Evolutionary conservation across 257 asterid species (phyloP), one percentile per base, ranked within the genome.

Genomic region (Solanum lycopersicoides): DNA sequence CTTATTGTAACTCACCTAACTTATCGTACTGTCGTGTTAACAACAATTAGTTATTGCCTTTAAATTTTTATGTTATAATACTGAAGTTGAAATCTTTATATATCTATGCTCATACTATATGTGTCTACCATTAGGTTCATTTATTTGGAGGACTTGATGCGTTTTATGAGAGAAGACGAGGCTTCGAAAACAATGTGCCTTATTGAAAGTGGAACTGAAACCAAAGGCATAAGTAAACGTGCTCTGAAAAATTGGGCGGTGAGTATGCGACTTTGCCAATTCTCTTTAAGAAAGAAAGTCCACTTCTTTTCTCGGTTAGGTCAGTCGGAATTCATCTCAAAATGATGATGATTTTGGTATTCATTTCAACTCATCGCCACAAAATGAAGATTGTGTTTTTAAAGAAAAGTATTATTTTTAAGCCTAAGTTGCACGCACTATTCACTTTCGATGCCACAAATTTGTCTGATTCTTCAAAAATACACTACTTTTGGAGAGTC

Each of bases 161-260:
- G 94, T 12, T 97, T 94, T 91, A 92, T 97, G 96, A 89, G 97
- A 65, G 96, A 94, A 87, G 98, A 94, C 34, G 98, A 95, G 90
- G 97, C 94, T 86, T 21, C 89, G 73, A 97, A 93, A 93, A 91
- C 96, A 16, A 86, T 92, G 60, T 88, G 74, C 44, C 96, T 94
- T 41, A 92, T 97, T 60, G 99, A 95, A 90, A 97, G 94, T 63
- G 94, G 90, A 87, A 85, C 90, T 21, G 98, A 93, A 84, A 92
- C 89, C 91, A 92, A 90, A 63, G 95, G 98, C 86, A 97, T 97
- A 85, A 92, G 95, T 94, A 97, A 93, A 85, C 90, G 92, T 18
- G 90, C 94, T 86, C 97, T 97, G 37, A 95, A 97, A 84, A 94
- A 92, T 89, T 97, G 98, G 98, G 95, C 93, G 98, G 99, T 95